Evolutionary conservation across 352 stramenopile species (phyloP), one percentile per base, ranked within the genome.

Genomic region (Achlya hypogyna): DNA sequence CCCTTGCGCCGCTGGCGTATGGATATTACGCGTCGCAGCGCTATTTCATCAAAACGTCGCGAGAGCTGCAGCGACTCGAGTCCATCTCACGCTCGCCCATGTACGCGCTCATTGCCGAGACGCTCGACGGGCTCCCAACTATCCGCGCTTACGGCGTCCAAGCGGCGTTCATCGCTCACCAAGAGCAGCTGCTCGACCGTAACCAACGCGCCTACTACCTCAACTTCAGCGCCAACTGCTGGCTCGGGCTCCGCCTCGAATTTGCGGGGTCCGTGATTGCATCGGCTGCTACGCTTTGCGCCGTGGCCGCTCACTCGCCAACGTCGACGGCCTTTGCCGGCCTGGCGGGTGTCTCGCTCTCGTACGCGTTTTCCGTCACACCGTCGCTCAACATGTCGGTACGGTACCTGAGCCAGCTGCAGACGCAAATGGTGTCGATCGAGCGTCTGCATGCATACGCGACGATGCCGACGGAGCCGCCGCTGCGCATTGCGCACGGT

Each of bases 1-100:
- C 95, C 31, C 82, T 87, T 18, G 35, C 88, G 3, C 93, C 93
- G 23, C 42, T 93, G 6, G 65, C 63, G 23, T 70, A 84, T 31
- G 68, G 89, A 16, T 97, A 97, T 71, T 74, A 82, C 35, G 75
- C 69, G 10, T 76, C 91, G 29, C 79, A 96, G 77, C 93, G 93
- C 16, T 98, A 98, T 71, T 98, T 97, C 71, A 93, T 98, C 70
- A 86, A 83, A 63, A 93, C 80, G 1, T 86, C 87, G 63, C 79
- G 85, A 22, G 96, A 98, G 68, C 74, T 99, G 4, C 97, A 99
- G 78, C 86, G 96, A 47, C 80, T 99, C 31, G 97, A 99, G 71
- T 96, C 90, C 5, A 86, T 98, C 72, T 88, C 75, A 54, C 81
- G 82, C 38, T 90, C 90, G 42, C 96, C 97, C 20, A 89, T 99